A percentile compares a stretch with the other conserved stretches of the same genome.
Evolutionary conservation across 768 basidiomycete species (phyloP).

Genomic region (Fibroporia radiculosa): DNA sequence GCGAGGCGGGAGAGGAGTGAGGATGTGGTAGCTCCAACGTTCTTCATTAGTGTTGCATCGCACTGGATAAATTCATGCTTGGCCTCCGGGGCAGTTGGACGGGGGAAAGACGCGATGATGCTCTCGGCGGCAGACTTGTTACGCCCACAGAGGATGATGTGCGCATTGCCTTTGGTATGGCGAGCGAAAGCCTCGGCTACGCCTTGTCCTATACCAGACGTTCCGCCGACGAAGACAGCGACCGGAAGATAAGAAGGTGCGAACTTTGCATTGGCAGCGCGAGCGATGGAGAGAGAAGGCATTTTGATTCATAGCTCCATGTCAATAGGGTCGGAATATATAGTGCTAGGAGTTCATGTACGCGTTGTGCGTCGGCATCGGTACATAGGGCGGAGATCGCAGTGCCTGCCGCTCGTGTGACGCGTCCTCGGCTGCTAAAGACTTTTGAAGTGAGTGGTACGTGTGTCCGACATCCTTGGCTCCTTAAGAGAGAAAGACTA

Average conservation of each 20-base stretch:
- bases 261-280: slow-evolving; percentile 12
- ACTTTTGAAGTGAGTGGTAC: no score
- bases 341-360: no score
- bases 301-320: no score
- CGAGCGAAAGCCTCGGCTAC: slow-evolving; percentile 38
- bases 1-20: slow-evolving; percentile 26
- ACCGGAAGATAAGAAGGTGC: slow-evolving; percentile 17
- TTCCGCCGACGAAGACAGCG: slow-evolving; percentile 28
- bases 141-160: slow-evolving; percentile 46
- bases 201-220: slow-evolving; percentile 31
- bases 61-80: slow-evolving; percentile 41
- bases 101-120: slow-evolving; percentile 38
- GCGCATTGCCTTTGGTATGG: slow-evolving; percentile 38
- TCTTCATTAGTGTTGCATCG: slow-evolving; percentile 45
- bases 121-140: slow-evolving; percentile 40
- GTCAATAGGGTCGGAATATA: no score
- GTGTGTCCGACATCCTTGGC: no score
- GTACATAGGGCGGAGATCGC: no score
- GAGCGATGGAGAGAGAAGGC: slow-evolving; percentile 11
- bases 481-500: no score
- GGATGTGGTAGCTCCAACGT: slow-evolving; percentile 29
- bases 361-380: no score
- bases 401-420: no score
- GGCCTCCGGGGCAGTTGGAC: slow-evolving; percentile 14
- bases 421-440: no score